Evolutionary conservation across 2,329 filamentous ascomycete species (phyloP), one percentile per base, ranked within the genome.

Genomic region (Cladophialophora chaetospira): DNA sequence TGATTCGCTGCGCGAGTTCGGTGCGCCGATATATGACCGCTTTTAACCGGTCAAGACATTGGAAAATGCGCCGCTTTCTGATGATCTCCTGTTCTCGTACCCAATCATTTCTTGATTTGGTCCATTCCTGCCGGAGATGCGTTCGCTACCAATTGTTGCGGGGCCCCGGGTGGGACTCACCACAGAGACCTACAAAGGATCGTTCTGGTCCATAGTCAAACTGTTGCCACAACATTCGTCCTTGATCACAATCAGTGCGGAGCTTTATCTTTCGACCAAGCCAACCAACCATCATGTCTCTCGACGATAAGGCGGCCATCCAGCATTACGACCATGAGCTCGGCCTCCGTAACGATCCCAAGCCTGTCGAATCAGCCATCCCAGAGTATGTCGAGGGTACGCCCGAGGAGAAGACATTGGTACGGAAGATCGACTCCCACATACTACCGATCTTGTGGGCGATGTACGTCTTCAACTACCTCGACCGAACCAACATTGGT

Each of bases 361-460:
- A 56, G 33, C 19, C 31, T 33, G 17, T 49, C 17, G 58, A 61
- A 49, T 26, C 51, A 36, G 55, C 33, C 13, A 21, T 25, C 31
- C 25, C 51, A 40, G 71, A 74, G 52, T 65, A 68, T 9, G 51
- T 64, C 3, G 73, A 72, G 13, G 53, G 53, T 2, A 57, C 63
- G 1, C 57, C 72, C 62, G 74, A 75, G 66, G 77, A 81, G 60
- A 76, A 72, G 61, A 74, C 71, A 55, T 66, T 80, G 11, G 60
- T 80, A 6, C 67, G 74, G 45, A 82, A 81, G 67, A 72, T 74
- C 50, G 79, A 81, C 60, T 53, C 77, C 8, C 71, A 74, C 43
- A 70, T 81, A 25, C 66, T 81, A 8, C 79, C 79, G 0, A 72
- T 77, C 11, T 66, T 82, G 9, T 75, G 71, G 50, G 54, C 77